phyloP scores from a whole-genome alignment of 208 protist genomes.

The Naegleria fowleri region DNA sequence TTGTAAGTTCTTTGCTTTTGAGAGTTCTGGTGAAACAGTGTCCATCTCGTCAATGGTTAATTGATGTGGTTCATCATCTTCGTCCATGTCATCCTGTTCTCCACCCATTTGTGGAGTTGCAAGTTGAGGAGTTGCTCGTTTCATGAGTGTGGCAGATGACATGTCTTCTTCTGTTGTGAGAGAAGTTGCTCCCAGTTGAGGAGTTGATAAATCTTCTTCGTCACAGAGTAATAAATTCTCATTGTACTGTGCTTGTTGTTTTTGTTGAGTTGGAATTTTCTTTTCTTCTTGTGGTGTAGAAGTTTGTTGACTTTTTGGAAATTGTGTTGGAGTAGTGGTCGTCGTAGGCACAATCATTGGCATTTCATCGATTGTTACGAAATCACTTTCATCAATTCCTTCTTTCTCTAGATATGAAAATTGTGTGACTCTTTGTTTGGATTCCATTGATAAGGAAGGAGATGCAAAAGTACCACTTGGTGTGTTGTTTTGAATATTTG shows the following conservation, averaged over 20 bases:
- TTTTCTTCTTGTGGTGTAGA: neutral
- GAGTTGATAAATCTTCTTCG: neutral
- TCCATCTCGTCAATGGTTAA: neutral
- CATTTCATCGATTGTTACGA: neutral
- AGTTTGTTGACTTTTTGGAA: neutral
- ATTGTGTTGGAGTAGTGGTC: neutral
- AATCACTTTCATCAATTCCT: neutral
- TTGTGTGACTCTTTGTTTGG: neutral
- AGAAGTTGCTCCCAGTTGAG: neutral
- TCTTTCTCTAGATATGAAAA: neutral
- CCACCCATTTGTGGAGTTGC: neutral
- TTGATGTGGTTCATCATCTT: neutral
- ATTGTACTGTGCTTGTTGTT: neutral
- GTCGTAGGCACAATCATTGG: neutral
- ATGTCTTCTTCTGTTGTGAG: neutral
- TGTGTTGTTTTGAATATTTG: too few relatives aligned
- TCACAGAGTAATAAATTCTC: conserved; percentile 6
- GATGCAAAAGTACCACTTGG: neutral
- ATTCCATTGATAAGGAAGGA: neutral
- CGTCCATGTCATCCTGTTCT: neutral
- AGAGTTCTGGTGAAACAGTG: neutral
- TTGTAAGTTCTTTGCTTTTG: neutral
- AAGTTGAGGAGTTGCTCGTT: neutral
- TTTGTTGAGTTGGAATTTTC: neutral
- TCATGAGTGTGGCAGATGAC: neutral